These are phyloP conservation scores for Podospora sp. DNA, from an alignment of 495 filamentous ascomycete genomes.

Conservation along the genomic window DNA sequence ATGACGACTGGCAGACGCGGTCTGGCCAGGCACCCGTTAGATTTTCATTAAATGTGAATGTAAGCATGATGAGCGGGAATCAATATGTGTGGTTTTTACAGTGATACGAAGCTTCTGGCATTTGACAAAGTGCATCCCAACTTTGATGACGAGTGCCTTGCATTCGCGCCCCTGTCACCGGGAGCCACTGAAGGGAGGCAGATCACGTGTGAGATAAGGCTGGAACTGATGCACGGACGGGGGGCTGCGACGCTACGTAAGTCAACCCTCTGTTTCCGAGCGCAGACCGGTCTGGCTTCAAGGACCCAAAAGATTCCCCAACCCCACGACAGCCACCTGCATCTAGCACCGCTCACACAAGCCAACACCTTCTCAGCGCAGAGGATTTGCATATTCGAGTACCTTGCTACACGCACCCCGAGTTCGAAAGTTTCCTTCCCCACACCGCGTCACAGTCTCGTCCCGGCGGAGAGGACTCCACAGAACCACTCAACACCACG, in stretches of 20 bases:
- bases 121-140: neutral
- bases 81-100: too few species aligned
- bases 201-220: conserved; percentile 24
- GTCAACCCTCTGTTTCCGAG: conserved; percentile 6
- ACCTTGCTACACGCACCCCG: neutral
- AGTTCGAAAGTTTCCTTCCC: neutral
- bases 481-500: neutral
- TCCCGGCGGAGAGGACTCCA: neutral
- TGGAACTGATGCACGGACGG: conserved; percentile 20
- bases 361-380: neutral
- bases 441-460: neutral
- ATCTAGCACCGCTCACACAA: neutral
- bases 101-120: too few species aligned
- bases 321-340: neutral
- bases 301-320: conserved; percentile 12
- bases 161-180: neutral
- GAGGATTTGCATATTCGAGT: neutral
- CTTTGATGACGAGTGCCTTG: neutral
- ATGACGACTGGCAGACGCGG: neutral
- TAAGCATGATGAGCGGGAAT: too few species aligned
- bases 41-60: neutral
- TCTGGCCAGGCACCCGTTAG: conserved; percentile 3
- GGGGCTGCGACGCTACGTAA: conserved; percentile 26
- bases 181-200: neutral
- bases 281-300: conserved; percentile 10